Conservation (phyloP, 176 grass and related monocot species). For the Pontederia crassipes region DNA sequence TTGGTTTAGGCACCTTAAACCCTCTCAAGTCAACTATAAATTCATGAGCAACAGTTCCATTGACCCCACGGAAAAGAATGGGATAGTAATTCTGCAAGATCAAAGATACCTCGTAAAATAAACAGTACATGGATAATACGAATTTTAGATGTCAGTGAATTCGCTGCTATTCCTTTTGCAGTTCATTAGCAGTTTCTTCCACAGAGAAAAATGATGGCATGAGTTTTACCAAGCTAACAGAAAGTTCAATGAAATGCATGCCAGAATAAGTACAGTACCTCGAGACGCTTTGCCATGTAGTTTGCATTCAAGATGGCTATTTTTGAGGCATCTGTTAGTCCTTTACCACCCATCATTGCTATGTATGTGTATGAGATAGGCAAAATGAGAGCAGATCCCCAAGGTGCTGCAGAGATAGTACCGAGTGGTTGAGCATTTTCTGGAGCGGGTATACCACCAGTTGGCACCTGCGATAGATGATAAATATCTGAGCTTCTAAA, state of each 20-base stretch:
- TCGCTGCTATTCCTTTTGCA: neutral
- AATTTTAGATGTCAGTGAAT: neutral
- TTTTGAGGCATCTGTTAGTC: slow-evolving; percentile 93
- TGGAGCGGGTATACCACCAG: slow-evolving; percentile 75
- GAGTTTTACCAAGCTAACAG: neutral
- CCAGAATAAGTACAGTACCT: slow-evolving; percentile 34
- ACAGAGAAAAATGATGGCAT: neutral
- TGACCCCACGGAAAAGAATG: slow-evolving; percentile 91
- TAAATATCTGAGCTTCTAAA: neutral
- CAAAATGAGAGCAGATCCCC: slow-evolving; percentile 98
- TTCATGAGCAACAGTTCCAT: slow-evolving; percentile 87
- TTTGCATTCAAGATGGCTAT: slow-evolving; percentile 95
- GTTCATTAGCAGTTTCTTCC: neutral
- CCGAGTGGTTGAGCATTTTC: slow-evolving; percentile 82
- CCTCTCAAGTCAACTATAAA: slow-evolving; percentile 94
- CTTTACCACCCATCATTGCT: slow-evolving; percentile 97
- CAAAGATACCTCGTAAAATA: neutral
- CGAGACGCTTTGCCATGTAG: slow-evolving; percentile 95
- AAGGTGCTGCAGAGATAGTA: slow-evolving; percentile 90
- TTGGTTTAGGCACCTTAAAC: slow-evolving; percentile 58
- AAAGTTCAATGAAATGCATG: neutral
- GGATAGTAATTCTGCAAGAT: slow-evolving; percentile 83
- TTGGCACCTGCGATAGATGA: slow-evolving; percentile 40
- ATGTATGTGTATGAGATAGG: slow-evolving; percentile 99
- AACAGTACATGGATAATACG: slow-evolving; percentile 9